A percentile compares a stretch with the other conserved stretches of the same genome.
These are phyloP conservation scores for Monosporascus cannonballus DNA, from an alignment of 2,329 filamentous ascomycete species.

Conservation along the genomic window DNA sequence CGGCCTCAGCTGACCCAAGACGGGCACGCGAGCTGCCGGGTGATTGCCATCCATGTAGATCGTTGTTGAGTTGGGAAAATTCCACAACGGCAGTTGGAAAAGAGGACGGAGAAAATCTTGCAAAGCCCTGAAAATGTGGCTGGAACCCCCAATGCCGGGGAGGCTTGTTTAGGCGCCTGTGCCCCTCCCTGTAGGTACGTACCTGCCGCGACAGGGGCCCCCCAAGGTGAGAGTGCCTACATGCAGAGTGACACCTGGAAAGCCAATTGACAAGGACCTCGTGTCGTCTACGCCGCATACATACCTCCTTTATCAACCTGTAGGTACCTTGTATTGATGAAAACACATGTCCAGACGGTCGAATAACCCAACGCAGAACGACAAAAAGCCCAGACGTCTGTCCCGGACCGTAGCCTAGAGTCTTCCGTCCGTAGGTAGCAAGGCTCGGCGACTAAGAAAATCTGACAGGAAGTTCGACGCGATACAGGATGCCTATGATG, in stretches of 20 bases:
- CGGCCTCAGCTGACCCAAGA: too few relatives aligned
- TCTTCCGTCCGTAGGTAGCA: too few relatives aligned
- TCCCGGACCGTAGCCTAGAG: too few relatives aligned
- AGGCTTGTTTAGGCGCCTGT: not conserved
- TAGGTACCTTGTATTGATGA: not conserved
- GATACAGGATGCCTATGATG: conserved; percentile 70
- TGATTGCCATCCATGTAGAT: too few relatives aligned
- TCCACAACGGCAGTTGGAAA: too few relatives aligned
- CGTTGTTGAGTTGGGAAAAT: too few relatives aligned
- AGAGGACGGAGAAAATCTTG: too few relatives aligned
- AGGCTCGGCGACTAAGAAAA: too few relatives aligned
- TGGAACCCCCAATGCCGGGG: not conserved
- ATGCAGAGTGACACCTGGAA: not conserved
- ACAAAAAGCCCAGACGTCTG: too few relatives aligned
- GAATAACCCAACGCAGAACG: too few relatives aligned
- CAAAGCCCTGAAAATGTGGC: not conserved
- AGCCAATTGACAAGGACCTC: not conserved
- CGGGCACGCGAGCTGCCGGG: too few relatives aligned
- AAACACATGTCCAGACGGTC: not conserved
- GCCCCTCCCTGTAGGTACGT: not conserved
- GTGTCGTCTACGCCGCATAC: not conserved
- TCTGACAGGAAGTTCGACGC: not conserved
- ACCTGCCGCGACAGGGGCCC: not conserved
- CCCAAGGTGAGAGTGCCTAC: not conserved
- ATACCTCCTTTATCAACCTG: too few relatives aligned